These are phyloP conservation scores for Trichoderma endophyticum DNA, from an alignment of 2,329 filamentous ascomycete genomes.

Conservation along the genomic window DNA sequence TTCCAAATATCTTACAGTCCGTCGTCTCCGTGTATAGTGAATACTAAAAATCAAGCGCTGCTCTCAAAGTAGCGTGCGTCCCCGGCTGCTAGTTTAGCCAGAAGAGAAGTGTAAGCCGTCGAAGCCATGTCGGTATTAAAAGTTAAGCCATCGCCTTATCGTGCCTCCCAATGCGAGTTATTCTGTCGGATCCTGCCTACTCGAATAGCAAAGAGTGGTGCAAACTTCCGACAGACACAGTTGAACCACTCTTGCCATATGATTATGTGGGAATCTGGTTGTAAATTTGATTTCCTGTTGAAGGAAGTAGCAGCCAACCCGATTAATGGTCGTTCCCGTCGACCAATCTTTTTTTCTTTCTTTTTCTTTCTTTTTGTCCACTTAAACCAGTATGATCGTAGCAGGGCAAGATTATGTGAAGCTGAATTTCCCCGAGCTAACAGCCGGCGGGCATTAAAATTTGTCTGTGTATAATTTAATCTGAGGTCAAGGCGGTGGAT, in stretches of 20 bases:
- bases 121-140: background rate
- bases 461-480: constrained; percentile 30
- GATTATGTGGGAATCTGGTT: background rate
- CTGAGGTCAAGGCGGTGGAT: constrained; percentile 41
- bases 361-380: background rate
- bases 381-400: background rate
- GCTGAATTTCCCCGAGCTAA: background rate
- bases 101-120: background rate
- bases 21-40: background rate
- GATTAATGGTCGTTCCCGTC: background rate
- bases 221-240: background rate
- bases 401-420: background rate
- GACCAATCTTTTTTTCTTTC: background rate
- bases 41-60: background rate
- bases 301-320: background rate
- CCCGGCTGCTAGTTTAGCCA: background rate
- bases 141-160: background rate
- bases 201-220: background rate
- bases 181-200: background rate
- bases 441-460: background rate
- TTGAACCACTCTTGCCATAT: background rate
- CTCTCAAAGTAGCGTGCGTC: background rate
- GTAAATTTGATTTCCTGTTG: background rate
- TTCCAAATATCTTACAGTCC: constrained; percentile 1
- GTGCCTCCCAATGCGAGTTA: background rate